These are phyloP conservation scores for Heterobasidion occidentale DNA, from an alignment of 1,284 basidiomycete genomes.

Conservation along the genomic window DNA sequence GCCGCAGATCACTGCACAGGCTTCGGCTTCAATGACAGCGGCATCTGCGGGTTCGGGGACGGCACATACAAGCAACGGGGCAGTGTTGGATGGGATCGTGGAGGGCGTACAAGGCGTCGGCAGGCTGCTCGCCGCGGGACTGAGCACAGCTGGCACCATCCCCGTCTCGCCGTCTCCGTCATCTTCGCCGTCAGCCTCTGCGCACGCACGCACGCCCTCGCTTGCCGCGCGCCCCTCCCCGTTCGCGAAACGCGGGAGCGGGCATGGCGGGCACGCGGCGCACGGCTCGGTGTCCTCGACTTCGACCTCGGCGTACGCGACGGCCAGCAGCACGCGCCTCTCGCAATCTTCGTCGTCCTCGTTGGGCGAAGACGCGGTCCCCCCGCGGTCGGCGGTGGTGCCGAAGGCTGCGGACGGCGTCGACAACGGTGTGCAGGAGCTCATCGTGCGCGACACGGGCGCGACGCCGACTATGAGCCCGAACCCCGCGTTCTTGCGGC, in stretches of 20 bases:
- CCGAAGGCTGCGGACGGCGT: conserved; percentile 15
- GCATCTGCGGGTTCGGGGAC: conserved; percentile 1
- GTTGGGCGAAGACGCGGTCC: conserved; percentile 3
- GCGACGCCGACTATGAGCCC: conserved; percentile 36
- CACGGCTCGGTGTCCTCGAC: conserved; percentile 20
- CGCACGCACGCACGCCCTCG: neutral
- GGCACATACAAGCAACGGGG: neutral
- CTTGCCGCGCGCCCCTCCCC: neutral
- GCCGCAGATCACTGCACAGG: neutral
- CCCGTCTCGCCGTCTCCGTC: conserved; percentile 12
- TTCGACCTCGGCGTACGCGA: conserved; percentile 14
- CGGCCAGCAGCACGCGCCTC: conserved; percentile 24
- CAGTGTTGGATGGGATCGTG: conserved; percentile 49
- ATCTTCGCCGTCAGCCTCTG: conserved; percentile 6
- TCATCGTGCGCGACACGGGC: conserved; percentile 36
- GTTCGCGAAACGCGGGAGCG: conserved; percentile 4
- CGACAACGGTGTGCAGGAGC: conserved; percentile 13
- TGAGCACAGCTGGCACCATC: conserved; percentile 22
- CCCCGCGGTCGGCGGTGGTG: no score
- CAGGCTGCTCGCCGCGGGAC: conserved; percentile 37
- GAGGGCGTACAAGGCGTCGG: conserved; percentile 67
- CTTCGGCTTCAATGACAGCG: conserved; percentile 1
- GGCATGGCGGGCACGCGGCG: conserved; percentile 2
- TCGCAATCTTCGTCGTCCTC: conserved; percentile 37
- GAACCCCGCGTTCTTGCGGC: conserved; percentile 26